These are phyloP conservation scores for Colletotrichum limetticola DNA, from an alignment of 2,329 filamentous ascomycete genomes.

Conservation along the genomic window DNA sequence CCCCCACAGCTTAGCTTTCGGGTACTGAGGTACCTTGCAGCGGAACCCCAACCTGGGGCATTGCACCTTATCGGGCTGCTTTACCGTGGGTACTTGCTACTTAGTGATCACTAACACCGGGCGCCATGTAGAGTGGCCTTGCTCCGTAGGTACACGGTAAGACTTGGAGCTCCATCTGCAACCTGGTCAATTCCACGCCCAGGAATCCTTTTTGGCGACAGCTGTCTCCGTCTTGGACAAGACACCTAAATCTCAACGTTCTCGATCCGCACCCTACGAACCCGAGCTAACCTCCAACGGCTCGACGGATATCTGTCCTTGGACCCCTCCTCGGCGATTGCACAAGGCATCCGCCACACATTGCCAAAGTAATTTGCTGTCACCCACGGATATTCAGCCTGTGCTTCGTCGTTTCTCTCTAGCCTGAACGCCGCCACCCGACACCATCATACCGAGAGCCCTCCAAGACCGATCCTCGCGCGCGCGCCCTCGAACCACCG, in stretches of 20 bases:
- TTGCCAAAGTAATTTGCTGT: background rate
- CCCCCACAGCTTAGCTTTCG: background rate
- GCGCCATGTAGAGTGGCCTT: background rate
- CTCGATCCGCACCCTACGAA: constrained; percentile 3
- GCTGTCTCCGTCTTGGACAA: constrained; percentile 19
- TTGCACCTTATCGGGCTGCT: background rate
- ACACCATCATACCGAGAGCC: constrained; percentile 4
- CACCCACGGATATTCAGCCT: background rate
- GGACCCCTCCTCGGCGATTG: background rate
- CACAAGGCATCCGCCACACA: background rate
- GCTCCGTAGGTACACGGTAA: background rate
- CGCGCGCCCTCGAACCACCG: background rate
- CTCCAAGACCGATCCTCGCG: background rate
- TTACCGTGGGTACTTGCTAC: background rate
- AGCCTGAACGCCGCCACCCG: background rate
- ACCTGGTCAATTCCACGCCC: constrained; percentile 32
- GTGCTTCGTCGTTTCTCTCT: background rate
- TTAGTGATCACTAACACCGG: background rate
- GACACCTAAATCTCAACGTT: constrained; percentile 21
- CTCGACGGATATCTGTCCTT: constrained; percentile 6
- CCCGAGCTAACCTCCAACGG: constrained; percentile 3
- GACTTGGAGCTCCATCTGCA: constrained; percentile 24
- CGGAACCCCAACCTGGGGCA: background rate
- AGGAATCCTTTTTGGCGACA: constrained; percentile 20
- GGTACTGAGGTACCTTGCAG: background rate